phyloP scores from a whole-genome alignment of 1,139 yeast genomes.

The Taphrina pruni region DNA sequence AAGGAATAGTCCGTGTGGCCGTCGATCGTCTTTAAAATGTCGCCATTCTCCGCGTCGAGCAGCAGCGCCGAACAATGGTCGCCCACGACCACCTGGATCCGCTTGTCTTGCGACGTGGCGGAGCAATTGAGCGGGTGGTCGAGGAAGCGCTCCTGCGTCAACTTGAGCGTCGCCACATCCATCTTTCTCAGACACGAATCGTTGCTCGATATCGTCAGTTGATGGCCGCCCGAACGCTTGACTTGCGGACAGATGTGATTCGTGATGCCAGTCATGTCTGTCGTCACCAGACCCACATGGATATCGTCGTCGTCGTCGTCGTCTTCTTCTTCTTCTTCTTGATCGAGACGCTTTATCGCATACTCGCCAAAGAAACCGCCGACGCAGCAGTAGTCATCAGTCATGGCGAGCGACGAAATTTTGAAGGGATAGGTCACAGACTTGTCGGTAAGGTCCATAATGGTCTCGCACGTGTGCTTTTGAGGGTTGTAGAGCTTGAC shows the following conservation, averaged over 20 bases:
- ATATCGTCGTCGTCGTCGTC: constrained; percentile 47
- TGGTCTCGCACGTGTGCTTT: constrained; percentile 4
- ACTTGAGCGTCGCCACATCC: constrained; percentile 57
- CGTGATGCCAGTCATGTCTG: constrained; percentile 61
- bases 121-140: constrained; percentile 58
- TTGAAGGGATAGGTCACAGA: constrained; percentile 49
- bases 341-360: constrained; percentile 54
- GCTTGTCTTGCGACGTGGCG: constrained; percentile 55
- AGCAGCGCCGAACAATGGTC: constrained; percentile 58
- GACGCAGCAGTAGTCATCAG: constrained; percentile 56
- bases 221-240: constrained; percentile 38
- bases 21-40: constrained; percentile 47
- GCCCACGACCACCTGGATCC: constrained; percentile 60
- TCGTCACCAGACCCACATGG: constrained; percentile 54
- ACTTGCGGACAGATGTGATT: constrained; percentile 58
- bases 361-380: constrained; percentile 66
- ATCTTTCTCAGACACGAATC: constrained; percentile 59
- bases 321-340: constrained; percentile 47
- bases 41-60: constrained; percentile 55
- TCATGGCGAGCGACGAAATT: constrained; percentile 60
- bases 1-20: constrained; percentile 67
- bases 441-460: constrained; percentile 14
- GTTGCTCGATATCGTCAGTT: constrained; percentile 44
- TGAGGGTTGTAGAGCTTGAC: constrained; percentile 51
- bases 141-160: constrained; percentile 48